Conservation (phyloP, 1,284 basidiomycete genomes). For the Ceratobasidium papillatum region DNA sequence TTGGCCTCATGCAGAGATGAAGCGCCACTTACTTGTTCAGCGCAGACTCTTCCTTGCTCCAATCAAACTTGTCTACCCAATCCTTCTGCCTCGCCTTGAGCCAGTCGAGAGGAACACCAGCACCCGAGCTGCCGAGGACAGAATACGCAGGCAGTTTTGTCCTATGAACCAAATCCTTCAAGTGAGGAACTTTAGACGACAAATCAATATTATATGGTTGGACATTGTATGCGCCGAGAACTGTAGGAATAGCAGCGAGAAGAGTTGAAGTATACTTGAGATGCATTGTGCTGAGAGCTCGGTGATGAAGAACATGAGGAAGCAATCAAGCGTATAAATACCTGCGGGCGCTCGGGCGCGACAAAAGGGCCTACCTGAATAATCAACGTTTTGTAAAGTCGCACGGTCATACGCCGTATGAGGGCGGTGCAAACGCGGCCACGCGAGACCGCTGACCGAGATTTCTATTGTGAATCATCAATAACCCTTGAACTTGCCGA, state of each 20-base stretch:
- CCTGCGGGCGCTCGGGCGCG: background rate
- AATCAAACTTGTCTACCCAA: constrained; percentile 14
- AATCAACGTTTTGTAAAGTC: background rate
- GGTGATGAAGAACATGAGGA: background rate
- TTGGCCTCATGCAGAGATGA: too few species aligned
- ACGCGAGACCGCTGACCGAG: background rate
- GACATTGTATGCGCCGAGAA: constrained; percentile 3
- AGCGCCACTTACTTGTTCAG: background rate
- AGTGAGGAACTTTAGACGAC: background rate
- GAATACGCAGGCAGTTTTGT: constrained; percentile 44
- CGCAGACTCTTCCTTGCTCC: constrained; percentile 4
- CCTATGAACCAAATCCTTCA: background rate
- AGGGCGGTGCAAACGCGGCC: background rate
- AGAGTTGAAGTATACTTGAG: background rate
- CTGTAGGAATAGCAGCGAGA: background rate
- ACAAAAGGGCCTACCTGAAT: background rate
- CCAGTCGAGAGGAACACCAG: constrained; percentile 9
- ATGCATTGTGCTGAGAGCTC: background rate
- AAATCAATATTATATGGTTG: background rate
- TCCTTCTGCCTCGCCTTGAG: constrained; percentile 4
- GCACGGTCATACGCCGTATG: background rate
- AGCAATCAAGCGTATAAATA: background rate
- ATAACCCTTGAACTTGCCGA: background rate
- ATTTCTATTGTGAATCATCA: background rate
- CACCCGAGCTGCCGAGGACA: constrained; percentile 1